A percentile compares a stretch with the other conserved stretches of the same genome.
Conservation (phyloP, 2,329 filamentous ascomycete species). For the Diaporthe vaccinii region DNA sequence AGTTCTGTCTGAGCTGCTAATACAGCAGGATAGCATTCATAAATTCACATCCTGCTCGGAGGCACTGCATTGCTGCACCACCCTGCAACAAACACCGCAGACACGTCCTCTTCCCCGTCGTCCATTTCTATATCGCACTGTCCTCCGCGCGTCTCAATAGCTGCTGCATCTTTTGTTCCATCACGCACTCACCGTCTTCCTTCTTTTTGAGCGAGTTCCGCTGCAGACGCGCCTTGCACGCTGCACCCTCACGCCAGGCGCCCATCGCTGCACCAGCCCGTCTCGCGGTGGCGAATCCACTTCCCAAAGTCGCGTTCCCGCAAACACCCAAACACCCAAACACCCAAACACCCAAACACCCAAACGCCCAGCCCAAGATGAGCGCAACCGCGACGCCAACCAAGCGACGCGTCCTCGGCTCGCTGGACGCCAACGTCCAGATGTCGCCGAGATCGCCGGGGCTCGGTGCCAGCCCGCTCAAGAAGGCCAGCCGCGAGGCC, state of each 20-base stretch:
- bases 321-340: not conserved
- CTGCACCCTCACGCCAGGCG: not conserved
- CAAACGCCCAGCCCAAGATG: slow-evolving; percentile 9
- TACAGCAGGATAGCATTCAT: slow-evolving; percentile 7
- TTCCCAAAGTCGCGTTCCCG: slow-evolving; percentile 27
- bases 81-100: slow-evolving; percentile 13
- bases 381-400: slow-evolving; percentile 52
- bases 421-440: slow-evolving; percentile 59
- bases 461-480: slow-evolving; percentile 33
- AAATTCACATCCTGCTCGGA: not conserved
- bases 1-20: slow-evolving; percentile 15
- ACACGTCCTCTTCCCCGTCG: not conserved
- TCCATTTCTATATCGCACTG: not conserved
- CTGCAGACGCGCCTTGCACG: slow-evolving; percentile 8
- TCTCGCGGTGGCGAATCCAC: slow-evolving; percentile 19
- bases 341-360: not conserved
- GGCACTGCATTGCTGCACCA: not conserved
- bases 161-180: not conserved
- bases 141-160: not conserved
- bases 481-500: slow-evolving; percentile 31
- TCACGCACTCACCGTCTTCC: not conserved
- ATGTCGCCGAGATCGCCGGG: slow-evolving; percentile 35
- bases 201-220: not conserved
- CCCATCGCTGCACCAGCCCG: not conserved
- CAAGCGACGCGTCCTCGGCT: slow-evolving; percentile 64